A percentile compares a stretch with the other conserved stretches of the same genome.
phyloP scores from a whole-genome alignment of 306 rosid species.

The Cajanus cajan region DNA sequence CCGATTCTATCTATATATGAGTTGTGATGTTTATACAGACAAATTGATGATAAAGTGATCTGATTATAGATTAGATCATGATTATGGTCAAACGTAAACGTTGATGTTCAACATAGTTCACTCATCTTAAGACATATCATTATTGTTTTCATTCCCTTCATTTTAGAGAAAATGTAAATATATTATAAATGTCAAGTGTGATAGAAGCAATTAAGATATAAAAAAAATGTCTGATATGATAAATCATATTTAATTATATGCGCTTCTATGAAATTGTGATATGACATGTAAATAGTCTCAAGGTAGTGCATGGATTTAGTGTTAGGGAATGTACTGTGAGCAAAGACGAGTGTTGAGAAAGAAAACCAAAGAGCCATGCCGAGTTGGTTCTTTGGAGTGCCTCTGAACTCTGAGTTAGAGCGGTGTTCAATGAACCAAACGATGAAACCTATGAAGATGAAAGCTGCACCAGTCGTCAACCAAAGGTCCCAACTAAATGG shows the following conservation, averaged over 20 bases:
- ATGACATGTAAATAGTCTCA: neutral
- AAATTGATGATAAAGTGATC: too few species aligned
- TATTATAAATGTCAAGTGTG: too few species aligned
- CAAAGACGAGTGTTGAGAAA: neutral
- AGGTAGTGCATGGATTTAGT: neutral
- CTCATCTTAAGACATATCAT: too few species aligned
- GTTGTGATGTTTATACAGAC: too few species aligned
- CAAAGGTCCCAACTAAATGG: constrained; percentile 46
- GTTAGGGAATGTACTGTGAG: neutral
- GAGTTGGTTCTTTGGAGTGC: neutral
- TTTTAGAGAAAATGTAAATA: too few species aligned
- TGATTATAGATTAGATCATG: too few species aligned
- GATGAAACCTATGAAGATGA: neutral
- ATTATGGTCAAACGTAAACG: too few species aligned
- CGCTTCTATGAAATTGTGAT: neutral
- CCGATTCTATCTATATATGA: too few species aligned
- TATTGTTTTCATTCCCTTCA: too few species aligned
- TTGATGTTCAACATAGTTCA: too few species aligned
- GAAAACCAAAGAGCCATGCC: neutral
- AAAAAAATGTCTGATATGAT: too few species aligned
- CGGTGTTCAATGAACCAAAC: neutral
- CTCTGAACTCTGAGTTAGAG: neutral
- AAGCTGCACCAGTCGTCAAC: constrained; percentile 27
- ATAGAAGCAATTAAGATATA: too few species aligned
- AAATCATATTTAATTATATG: neutral